Evolutionary conservation across 805 yeast genomes (phyloP).

Genomic region (Candida sithepensis): DNA sequence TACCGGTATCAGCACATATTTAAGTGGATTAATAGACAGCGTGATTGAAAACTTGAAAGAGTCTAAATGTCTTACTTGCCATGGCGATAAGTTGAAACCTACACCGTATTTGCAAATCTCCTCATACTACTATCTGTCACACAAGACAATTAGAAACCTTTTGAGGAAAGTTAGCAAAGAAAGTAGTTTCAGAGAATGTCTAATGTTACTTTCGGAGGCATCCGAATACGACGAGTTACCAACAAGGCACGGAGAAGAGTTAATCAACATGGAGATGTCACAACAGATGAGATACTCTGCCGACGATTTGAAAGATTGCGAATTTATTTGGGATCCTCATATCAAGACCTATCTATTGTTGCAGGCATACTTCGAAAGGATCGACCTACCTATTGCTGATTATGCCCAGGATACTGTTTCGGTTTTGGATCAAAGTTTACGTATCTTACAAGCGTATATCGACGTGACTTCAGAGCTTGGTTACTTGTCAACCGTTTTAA

Average conservation of each 20-base stretch:
- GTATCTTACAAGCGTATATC: slow-evolving; percentile 88
- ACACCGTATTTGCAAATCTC: slow-evolving; percentile 84
- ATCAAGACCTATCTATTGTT: slow-evolving; percentile 69
- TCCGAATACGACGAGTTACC: slow-evolving; percentile 85
- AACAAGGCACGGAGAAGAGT: slow-evolving; percentile 87
- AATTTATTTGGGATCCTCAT: slow-evolving; percentile 82
- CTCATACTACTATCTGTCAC: slow-evolving; percentile 90
- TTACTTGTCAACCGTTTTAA: slow-evolving; percentile 55
- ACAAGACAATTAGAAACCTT: slow-evolving; percentile 75
- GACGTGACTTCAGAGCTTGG: slow-evolving; percentile 89
- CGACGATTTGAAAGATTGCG: slow-evolving; percentile 51
- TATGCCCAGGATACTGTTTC: slow-evolving; percentile 91
- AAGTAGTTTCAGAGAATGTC: slow-evolving; percentile 56
- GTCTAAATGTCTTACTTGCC: slow-evolving; percentile 67
- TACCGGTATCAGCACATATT: slow-evolving; percentile 53
- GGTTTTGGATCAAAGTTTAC: slow-evolving; percentile 88
- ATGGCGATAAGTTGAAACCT: slow-evolving; percentile 47
- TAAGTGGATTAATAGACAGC: slow-evolving; percentile 63
- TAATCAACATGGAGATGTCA: slow-evolving; percentile 81
- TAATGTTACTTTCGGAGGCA: slow-evolving; percentile 56
- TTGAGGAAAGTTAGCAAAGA: slow-evolving; percentile 45
- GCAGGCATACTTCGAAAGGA: slow-evolving; percentile 68
- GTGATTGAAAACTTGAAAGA: slow-evolving; percentile 64
- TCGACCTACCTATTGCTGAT: slow-evolving; percentile 90
- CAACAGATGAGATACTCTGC: slow-evolving; percentile 64